Conservation (phyloP, 78 protist species). For the Creolimax fragrantissima region DNA sequence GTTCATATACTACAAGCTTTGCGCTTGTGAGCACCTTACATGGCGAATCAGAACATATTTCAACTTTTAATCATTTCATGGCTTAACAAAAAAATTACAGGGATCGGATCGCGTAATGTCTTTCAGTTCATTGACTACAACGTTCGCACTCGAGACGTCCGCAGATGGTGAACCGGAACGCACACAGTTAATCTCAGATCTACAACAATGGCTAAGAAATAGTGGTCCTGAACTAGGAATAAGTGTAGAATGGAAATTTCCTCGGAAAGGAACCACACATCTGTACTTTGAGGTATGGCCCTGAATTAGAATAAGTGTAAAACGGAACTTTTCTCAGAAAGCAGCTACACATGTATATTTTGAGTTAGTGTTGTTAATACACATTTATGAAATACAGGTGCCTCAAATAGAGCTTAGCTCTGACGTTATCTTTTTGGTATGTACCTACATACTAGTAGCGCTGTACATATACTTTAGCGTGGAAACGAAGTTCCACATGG, state of each 20-base stretch:
- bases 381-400: too few relatives aligned
- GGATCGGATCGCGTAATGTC: background rate
- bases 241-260: background rate
- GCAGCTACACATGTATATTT: too few relatives aligned
- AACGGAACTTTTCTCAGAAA: too few relatives aligned
- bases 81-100: too few relatives aligned
- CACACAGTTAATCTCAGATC: background rate
- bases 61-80: too few relatives aligned
- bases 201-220: background rate
- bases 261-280: background rate
- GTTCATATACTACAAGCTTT: too few relatives aligned
- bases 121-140: background rate
- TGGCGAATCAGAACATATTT: too few relatives aligned
- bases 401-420: slow-evolving; percentile 15
- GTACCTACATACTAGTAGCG: background rate
- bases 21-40: too few relatives aligned
- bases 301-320: too few relatives aligned
- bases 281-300: background rate
- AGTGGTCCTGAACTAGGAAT: background rate
- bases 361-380: too few relatives aligned
- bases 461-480: slow-evolving; percentile 24
- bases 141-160: background rate
- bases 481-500: slow-evolving; percentile 23
- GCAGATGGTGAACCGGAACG: background rate
- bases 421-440: slow-evolving; percentile 3